Conservation (phyloP, 306 rosid species). For the Acacia melanoxylon region DNA sequence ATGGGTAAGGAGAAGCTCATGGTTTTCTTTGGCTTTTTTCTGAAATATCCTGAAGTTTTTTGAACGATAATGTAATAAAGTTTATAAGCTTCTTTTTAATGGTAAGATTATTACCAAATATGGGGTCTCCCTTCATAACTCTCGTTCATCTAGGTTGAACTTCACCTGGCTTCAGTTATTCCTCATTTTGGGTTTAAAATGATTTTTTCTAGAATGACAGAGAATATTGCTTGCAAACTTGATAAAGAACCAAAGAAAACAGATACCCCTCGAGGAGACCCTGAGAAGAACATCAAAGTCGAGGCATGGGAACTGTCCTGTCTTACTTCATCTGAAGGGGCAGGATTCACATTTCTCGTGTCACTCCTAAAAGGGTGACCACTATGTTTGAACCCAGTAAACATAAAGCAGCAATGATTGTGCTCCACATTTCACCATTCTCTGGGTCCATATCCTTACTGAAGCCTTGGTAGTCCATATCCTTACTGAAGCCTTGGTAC, state of each 20-base stretch:
- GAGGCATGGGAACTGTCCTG: not conserved
- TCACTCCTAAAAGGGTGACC: not conserved
- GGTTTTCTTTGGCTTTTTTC: not conserved
- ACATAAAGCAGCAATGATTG: not conserved
- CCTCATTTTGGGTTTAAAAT: not conserved
- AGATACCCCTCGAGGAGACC: not conserved
- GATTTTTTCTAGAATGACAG: not conserved
- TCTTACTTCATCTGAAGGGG: not conserved
- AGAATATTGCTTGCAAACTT: not conserved
- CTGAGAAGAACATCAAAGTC: not conserved
- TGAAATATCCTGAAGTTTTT: not conserved
- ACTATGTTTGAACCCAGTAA: not conserved
- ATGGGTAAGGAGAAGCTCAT: not conserved
- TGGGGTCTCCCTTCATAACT: no score
- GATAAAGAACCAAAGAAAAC: not conserved
- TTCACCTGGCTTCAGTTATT: not conserved
- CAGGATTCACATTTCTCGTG: not conserved
- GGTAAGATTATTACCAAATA: no score
- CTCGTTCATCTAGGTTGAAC: not conserved
- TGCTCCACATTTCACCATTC: not conserved
- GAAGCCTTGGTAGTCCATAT: no score
- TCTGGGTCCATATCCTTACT: not conserved
- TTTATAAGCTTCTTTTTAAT: not conserved
- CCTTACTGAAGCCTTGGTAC: not conserved
- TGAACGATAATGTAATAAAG: not conserved